Evolutionary conservation across 495 filamentous ascomycete species (phyloP).

Genomic region (Sabuloglossum arenarium): DNA sequence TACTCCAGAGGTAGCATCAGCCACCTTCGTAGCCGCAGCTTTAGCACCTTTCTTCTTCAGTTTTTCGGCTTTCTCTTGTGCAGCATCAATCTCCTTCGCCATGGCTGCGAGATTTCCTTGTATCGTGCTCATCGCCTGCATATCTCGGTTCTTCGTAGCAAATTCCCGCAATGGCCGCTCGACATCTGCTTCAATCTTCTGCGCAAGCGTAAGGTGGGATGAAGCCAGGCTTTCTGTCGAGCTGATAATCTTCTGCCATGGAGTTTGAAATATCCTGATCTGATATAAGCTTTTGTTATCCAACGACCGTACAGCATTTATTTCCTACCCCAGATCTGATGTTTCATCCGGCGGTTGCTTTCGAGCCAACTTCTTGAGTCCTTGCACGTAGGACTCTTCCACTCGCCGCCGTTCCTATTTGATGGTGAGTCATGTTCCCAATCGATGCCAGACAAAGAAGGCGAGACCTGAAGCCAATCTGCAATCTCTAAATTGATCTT

Average conservation of each 20-base stretch:
- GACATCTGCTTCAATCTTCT: conserved; percentile 77
- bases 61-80: conserved; percentile 78
- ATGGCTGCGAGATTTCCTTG: conserved; percentile 59
- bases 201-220: conserved; percentile 65
- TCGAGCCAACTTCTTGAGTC: conserved; percentile 57
- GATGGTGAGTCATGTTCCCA: background rate
- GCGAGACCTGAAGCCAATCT: conserved; percentile 82
- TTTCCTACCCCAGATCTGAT: conserved; percentile 62
- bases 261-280: conserved; percentile 63
- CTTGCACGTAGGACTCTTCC: conserved; percentile 77
- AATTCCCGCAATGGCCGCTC: conserved; percentile 67
- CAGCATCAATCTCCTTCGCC: conserved; percentile 66
- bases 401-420: conserved; percentile 73
- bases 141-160: conserved; percentile 49
- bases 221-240: conserved; percentile 61
- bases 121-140: conserved; percentile 66
- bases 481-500: conserved; percentile 82
- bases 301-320: background rate
- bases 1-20: conserved; percentile 48
- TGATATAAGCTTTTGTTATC: conserved; percentile 7
- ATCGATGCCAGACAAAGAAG: background rate
- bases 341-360: conserved; percentile 48
- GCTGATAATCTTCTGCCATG: conserved; percentile 80
- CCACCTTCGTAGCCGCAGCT: conserved; percentile 59
- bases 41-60: conserved; percentile 59